Conservation (phyloP, 78 protist species). For the Chrysochromulina parva region DNA sequence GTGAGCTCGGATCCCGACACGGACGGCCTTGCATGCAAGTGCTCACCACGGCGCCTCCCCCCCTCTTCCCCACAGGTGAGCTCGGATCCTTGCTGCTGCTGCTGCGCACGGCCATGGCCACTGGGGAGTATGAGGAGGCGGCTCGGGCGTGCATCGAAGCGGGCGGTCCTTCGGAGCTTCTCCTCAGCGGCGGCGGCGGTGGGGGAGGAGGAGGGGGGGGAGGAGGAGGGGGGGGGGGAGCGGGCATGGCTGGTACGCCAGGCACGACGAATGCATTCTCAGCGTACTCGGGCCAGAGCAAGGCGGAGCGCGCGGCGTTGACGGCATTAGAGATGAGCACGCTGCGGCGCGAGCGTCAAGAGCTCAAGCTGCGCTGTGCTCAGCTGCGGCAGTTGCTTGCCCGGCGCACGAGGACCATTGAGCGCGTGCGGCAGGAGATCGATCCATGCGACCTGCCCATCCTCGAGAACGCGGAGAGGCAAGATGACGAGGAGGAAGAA, state of each 20-base stretch:
- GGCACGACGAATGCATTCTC: neutral
- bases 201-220: neutral
- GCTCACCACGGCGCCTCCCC: too few relatives aligned
- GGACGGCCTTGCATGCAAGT: too few relatives aligned
- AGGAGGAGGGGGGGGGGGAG: neutral
- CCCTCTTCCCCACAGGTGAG: too few relatives aligned
- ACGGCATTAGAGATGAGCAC: neutral
- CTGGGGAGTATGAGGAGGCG: neutral
- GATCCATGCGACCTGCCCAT: too few relatives aligned
- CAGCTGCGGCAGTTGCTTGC: neutral
- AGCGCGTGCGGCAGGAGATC: neutral
- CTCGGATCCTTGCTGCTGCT: neutral
- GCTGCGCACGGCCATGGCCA: neutral
- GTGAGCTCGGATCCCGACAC: neutral
- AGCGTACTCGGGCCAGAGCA: neutral
- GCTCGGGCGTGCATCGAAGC: neutral
- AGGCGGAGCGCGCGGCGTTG: conserved; percentile 1
- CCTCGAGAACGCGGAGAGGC: too few relatives aligned
- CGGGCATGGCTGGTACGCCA: neutral
- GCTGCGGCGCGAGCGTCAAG: neutral
- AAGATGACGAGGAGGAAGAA: too few relatives aligned
- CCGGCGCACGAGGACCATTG: neutral
- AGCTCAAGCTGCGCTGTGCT: neutral
- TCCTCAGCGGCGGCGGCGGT: neutral
- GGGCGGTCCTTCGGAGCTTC: neutral